Evolutionary conservation across 176 grass and related monocot species (phyloP).

Genomic region (Bolboschoenus planiculmis): DNA sequence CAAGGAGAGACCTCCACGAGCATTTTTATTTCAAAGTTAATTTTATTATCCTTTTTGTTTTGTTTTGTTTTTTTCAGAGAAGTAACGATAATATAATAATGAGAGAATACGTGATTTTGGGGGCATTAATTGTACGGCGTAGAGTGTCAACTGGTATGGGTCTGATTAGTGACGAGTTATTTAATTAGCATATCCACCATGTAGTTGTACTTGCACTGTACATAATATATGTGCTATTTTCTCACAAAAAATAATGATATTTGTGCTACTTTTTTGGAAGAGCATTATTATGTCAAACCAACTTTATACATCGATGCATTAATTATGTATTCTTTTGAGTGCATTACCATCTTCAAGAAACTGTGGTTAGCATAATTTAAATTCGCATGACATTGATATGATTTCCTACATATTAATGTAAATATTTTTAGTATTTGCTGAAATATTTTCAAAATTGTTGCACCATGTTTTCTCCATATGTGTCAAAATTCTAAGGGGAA

Average conservation of each 20-base stretch:
- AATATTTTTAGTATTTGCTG: too few species aligned
- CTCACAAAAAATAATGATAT: neutral
- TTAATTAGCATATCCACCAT: slow-evolving; percentile 1
- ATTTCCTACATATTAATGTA: too few species aligned
- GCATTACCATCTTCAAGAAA: too few species aligned
- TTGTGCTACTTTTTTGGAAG: neutral
- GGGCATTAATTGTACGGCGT: neutral
- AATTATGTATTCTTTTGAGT: too few species aligned
- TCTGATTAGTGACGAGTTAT: neutral
- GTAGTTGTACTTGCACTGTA: neutral
- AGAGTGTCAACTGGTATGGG: neutral
- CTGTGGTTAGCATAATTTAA: too few species aligned
- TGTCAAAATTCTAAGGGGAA: neutral
- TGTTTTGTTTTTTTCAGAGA: neutral
- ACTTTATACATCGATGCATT: too few species aligned
- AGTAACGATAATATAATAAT: neutral
- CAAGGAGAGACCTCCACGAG: slow-evolving; percentile 17
- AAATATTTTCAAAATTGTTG: too few species aligned
- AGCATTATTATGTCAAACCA: neutral
- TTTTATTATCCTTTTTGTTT: neutral
- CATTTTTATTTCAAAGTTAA: neutral
- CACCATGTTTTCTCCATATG: too few species aligned
- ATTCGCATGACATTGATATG: too few species aligned
- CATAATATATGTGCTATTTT: neutral
- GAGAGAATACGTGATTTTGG: neutral